phyloP scores from a whole-genome alignment of 2,329 filamentous ascomycete genomes.

The Colletotrichum sidae region DNA sequence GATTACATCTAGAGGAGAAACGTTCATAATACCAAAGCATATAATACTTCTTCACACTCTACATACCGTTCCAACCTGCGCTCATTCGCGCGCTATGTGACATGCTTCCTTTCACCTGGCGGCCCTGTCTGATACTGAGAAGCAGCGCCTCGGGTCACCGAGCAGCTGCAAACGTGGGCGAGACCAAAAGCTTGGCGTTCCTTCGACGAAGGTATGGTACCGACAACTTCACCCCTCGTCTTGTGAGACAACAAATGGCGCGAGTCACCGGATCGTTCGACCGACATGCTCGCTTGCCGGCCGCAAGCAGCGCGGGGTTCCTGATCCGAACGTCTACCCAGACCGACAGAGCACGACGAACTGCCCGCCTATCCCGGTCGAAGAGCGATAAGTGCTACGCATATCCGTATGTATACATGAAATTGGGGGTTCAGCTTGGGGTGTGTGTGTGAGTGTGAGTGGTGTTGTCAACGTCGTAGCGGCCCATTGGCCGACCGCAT shows the following conservation, averaged over 20 bases:
- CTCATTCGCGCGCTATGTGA: neutral
- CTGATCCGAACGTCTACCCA: neutral
- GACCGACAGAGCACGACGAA: neutral
- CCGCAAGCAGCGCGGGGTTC: conserved; percentile 10
- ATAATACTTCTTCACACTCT: conserved; percentile 16
- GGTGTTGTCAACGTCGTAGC: conserved; percentile 20
- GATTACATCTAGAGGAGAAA: conserved; percentile 18
- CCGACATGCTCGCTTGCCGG: conserved; percentile 1
- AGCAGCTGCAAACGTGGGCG: too few species aligned
- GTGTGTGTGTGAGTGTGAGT: neutral
- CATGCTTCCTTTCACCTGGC: neutral
- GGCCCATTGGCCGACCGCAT: conserved; percentile 12
- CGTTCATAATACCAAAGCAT: conserved; percentile 29
- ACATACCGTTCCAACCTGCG: neutral
- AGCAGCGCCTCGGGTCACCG: too few species aligned
- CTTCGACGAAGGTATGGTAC: too few species aligned
- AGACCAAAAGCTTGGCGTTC: too few species aligned
- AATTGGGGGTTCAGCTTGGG: neutral
- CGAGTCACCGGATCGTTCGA: conserved; percentile 12
- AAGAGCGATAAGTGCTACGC: too few species aligned
- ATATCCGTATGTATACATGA: neutral
- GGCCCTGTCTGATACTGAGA: too few species aligned
- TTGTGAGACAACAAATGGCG: conserved; percentile 15
- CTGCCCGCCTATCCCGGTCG: too few species aligned
- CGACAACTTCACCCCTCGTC: neutral